Base-by-base conservation (phyloP, 1,139 yeast genomes). In the Groenewaldozyma sp. region DNA sequence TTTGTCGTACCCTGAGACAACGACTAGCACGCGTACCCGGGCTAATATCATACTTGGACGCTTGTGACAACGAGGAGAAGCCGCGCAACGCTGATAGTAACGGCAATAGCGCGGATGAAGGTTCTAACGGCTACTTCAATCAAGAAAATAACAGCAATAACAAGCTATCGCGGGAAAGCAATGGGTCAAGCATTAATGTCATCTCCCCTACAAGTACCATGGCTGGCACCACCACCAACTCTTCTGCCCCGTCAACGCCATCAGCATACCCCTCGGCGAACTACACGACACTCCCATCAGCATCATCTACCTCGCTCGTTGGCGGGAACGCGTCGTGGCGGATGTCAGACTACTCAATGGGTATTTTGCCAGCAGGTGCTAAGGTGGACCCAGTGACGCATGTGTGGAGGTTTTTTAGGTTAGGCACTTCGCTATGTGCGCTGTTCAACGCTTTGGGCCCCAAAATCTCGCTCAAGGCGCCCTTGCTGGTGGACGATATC, bases 361-460 rank as follows among this genome's bases (percentile, higher is more conserved):
- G 54, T 31, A 55, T 53, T 27, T 52, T 44, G 41, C 60, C 59
- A 37, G 53, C 47, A 14, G 58, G 56, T 32, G 45, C 42, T 40
- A 48, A 51, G 16, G 49, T 83, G 52, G 99, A 91, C 56, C 96
- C 98, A 2, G 96, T 84, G 2, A 86, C 96, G 1, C 88, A 86
- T 49, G 62, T 91, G 38, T 84, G 95, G 78, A 80, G 84, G 51
- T 67, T 91, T 35, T 80, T 91, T 54, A 93, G 91, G 52, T 87
- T 83, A 53, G 98, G 98, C 5, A 82, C 94, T 2, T 94, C 97
- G 4, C 69, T 91, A 37, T 88, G 98, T 60, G 73, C 84, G 36
- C 65, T 91, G 6, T 84, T 82, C 67, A 88, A 91, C 62, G 62
- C 70, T 22, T 64, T 80, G 24, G 62, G 62, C 31, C 61, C 59